Base-by-base conservation (phyloP, 192 early-diverging fungal species). In the Mortierella alpina region DNA sequence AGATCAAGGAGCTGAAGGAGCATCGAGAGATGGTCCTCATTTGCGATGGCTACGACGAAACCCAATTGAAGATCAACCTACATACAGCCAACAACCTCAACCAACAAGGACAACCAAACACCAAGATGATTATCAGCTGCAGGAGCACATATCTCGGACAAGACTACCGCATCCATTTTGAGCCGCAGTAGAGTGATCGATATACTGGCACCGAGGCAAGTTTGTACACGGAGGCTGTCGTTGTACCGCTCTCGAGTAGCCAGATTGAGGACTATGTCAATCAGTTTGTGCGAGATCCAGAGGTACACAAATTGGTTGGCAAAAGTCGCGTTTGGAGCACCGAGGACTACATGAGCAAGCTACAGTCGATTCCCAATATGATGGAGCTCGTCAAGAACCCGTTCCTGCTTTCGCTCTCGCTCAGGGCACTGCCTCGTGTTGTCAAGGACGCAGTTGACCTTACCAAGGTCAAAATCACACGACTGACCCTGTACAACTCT, bases 101-200 rank as follows among this genome's bases (percentile, higher is more conserved):
- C 44, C 31, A 31, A 3, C 1, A 31, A 31, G 31, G 31, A 31
- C 31, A 31, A 31, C 1, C 31, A 31, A 51, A 63, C 4, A 23
- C 39, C 48, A 63, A 63, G 48, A 63, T 63, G 61, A 46, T 63
- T 11, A 63, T 63, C 61, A 63, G 61, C 48, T 63, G 61, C 48
- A 50, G 61, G 13, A 63, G 61, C 47, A 11, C 15, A 9, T 63
- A 63, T 23, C 61, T 63, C 22, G 22, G 10, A 2, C 20, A 14
- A 7, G 18, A 63, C 47, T 63, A 63, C 47, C 61, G 12, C 11
- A 20, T 4, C 3, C 48, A 9, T 0, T 63, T 63, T 23, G 2
- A 20, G 20, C 59, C 59, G 4, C 47, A 51, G 22, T 46, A 18
- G 6, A 22, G 44, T 20, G 47, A 63, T 15, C 47, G 6, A 23